A percentile compares a stretch with the other conserved stretches of the same genome.
These are phyloP conservation scores for Pneumocystis jirovecii DNA, from an alignment of 1,139 yeast species.

Conservation along the genomic window DNA sequence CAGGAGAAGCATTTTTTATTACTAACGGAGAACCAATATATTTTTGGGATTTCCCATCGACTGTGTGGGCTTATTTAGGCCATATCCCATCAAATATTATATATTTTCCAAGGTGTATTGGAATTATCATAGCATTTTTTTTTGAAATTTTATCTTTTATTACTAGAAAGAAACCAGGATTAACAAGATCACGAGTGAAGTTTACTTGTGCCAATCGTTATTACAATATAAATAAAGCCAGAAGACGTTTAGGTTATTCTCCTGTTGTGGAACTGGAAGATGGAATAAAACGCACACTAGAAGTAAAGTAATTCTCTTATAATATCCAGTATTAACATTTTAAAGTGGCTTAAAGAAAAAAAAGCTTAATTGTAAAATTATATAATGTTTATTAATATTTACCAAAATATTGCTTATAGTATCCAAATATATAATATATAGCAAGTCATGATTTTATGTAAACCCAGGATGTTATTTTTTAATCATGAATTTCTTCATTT, in stretches of 20 bases:
- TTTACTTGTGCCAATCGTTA: conserved; percentile 91
- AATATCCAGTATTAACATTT: not conserved
- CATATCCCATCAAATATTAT: conserved; percentile 55
- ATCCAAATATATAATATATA: not conserved
- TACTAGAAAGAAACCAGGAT: conserved; percentile 74
- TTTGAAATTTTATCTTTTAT: conserved; percentile 39
- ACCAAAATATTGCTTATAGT: not conserved
- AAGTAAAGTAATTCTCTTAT: conserved; percentile 51
- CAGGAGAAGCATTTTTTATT: conserved; percentile 78
- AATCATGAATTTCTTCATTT: not conserved
- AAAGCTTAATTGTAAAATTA: not conserved
- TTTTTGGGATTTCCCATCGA: conserved; percentile 93
- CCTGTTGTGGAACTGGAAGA: conserved; percentile 72
- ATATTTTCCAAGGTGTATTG: conserved; percentile 56
- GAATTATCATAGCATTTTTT: conserved; percentile 63
- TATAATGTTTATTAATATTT: not conserved
- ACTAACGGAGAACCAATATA: conserved; percentile 92
- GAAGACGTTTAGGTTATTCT: conserved; percentile 53
- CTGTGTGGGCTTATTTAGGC: conserved; percentile 86
- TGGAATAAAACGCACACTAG: conserved; percentile 67
- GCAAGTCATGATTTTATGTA: not conserved
- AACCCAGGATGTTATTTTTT: not conserved
- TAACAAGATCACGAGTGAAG: conserved; percentile 88
- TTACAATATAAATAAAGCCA: conserved; percentile 83
- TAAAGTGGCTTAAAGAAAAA: conserved; percentile 29